Conservation (phyloP, 2,329 filamentous ascomycete species). For the Venturia effusa region DNA sequence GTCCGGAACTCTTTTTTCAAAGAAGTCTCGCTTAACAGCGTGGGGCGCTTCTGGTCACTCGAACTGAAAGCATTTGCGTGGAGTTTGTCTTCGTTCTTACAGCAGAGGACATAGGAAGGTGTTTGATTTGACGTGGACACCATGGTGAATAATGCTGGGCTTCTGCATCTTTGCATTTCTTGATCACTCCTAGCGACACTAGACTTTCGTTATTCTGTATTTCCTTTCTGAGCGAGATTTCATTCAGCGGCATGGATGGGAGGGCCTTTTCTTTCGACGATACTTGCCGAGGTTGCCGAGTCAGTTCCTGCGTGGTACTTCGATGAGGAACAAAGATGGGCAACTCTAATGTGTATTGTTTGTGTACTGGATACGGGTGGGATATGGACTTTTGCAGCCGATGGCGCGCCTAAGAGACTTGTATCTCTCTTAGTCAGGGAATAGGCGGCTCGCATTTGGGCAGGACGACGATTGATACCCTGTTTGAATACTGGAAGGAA, state of each 20-base stretch:
- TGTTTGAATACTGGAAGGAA: background rate
- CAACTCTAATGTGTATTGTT: constrained; percentile 5
- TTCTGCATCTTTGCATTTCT: background rate
- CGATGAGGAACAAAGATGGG: background rate
- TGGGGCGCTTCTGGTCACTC: background rate
- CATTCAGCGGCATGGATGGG: background rate
- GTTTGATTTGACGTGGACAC: background rate
- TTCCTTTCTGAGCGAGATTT: background rate
- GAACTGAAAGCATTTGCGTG: background rate
- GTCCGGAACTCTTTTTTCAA: background rate
- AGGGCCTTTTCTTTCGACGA: background rate
- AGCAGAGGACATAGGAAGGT: background rate
- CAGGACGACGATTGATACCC: background rate
- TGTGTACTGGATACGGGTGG: background rate
- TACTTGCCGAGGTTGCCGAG: background rate
- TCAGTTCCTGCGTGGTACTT: background rate
- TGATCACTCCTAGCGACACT: background rate
- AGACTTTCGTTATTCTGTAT: background rate
- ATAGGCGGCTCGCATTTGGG: background rate
- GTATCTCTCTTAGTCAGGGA: background rate
- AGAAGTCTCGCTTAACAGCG: constrained; percentile 1
- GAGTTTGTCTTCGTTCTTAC: background rate
- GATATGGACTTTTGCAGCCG: background rate
- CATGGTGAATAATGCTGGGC: background rate
- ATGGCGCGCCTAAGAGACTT: background rate